A percentile compares a stretch with the other conserved stretches of the same genome.
Conservation (phyloP, 108 stramenopile genomes). For the Discostella pseudostelligera region DNA sequence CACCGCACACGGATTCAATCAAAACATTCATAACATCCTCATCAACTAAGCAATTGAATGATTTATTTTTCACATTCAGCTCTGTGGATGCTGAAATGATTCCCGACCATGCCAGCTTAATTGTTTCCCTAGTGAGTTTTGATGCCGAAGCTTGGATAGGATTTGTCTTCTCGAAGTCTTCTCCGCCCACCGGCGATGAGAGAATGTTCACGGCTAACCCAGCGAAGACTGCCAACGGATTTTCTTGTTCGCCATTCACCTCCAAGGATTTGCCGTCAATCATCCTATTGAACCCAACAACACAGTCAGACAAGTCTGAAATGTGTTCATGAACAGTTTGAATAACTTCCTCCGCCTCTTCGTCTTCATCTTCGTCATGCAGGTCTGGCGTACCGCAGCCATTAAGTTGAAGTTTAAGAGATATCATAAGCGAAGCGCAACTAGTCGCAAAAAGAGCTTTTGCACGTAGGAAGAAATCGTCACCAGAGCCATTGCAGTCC, state of each 20-base stretch:
- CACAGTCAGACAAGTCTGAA: constrained; percentile 52
- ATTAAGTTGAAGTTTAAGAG: constrained; percentile 64
- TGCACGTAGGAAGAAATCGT: constrained; percentile 19
- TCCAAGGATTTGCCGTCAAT: constrained; percentile 10
- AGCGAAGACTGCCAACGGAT: constrained; percentile 61
- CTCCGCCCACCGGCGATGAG: constrained; percentile 65
- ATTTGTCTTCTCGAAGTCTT: constrained; percentile 28
- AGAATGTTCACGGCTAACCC: constrained; percentile 67
- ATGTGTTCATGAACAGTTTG: constrained; percentile 65
- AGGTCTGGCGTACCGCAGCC: constrained; percentile 45
- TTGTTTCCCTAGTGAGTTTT: constrained; percentile 71
- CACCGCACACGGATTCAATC: constrained; percentile 63
- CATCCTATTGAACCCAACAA: constrained; percentile 20
- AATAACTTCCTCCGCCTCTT: constrained; percentile 61
- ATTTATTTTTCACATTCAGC: constrained; percentile 6
- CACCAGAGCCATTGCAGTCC: constrained; percentile 22
- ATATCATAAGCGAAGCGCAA: constrained; percentile 41
- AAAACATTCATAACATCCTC: constrained; percentile 51
- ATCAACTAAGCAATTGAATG: constrained; percentile 43
- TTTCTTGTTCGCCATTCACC: constrained; percentile 37
- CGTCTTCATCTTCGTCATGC: constrained; percentile 48
- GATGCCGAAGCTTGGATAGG: constrained; percentile 60
- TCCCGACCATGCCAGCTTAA: constrained; percentile 69
- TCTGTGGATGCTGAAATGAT: constrained; percentile 31
- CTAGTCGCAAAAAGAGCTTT: constrained; percentile 54